phyloP scores from a whole-genome alignment of 139 green algal genomes.

The Chlorella sp. region DNA sequence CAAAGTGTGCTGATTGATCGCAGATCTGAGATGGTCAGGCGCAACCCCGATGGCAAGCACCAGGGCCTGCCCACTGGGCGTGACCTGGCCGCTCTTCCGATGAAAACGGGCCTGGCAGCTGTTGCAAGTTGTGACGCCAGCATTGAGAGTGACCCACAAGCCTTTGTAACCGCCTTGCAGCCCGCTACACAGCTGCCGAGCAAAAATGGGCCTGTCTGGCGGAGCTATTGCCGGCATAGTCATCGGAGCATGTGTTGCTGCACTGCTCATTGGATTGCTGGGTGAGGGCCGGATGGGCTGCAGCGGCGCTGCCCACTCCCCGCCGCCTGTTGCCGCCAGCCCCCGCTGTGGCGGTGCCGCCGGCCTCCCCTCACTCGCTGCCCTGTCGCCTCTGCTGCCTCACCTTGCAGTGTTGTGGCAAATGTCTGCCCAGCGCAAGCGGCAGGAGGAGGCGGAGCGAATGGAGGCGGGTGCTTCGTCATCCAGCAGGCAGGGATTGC shows the following conservation, averaged over 20 bases:
- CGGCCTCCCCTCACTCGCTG: not conserved
- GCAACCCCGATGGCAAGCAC: too few species aligned
- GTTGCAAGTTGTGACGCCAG: too few species aligned
- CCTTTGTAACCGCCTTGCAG: too few species aligned
- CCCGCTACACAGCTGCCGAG: too few species aligned
- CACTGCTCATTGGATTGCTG: not conserved
- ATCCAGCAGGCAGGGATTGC: not conserved
- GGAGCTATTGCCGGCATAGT: conserved; percentile 37
- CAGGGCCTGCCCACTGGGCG: too few species aligned
- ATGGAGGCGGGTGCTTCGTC: not conserved
- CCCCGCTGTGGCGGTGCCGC: not conserved
- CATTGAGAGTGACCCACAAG: too few species aligned
- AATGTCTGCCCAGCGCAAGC: not conserved
- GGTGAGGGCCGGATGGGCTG: conserved; percentile 5
- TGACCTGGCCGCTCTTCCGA: too few species aligned
- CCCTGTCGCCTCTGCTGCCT: not conserved
- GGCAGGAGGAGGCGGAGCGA: not conserved
- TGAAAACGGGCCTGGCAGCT: too few species aligned
- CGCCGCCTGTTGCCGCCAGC: not conserved
- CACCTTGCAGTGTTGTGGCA: conserved; percentile 3
- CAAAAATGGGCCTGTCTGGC: not conserved
- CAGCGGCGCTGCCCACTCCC: not conserved
- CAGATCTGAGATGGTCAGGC: too few species aligned
- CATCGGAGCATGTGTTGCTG: conserved; percentile 4
- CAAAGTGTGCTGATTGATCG: too few species aligned